These are phyloP conservation scores for Ceratocystis ficicola DNA, from an alignment of 2,329 filamentous ascomycete species.

Conservation along the genomic window DNA sequence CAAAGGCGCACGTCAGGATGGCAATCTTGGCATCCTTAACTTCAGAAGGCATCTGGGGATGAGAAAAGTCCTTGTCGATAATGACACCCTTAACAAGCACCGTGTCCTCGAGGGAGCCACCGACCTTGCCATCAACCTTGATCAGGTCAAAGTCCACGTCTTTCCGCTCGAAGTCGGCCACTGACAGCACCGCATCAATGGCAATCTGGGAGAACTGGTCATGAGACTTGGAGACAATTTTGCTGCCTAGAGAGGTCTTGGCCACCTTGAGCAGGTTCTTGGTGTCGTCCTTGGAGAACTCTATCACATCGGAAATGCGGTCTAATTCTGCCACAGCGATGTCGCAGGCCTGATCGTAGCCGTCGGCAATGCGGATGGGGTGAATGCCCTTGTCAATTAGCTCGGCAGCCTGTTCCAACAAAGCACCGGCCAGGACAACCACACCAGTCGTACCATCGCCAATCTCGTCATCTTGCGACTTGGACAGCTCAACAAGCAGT, in stretches of 20 bases:
- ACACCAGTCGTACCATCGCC: constrained; percentile 97
- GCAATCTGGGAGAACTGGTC: constrained; percentile 97
- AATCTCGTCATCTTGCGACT: constrained; percentile 98
- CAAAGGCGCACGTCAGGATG: constrained; percentile 94
- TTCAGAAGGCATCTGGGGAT: constrained; percentile 96
- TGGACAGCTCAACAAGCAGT: constrained; percentile 89
- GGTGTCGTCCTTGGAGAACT: constrained; percentile 69
- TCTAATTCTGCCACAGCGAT: constrained; percentile 89
- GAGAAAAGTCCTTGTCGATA: constrained; percentile 98
- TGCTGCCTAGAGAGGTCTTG: constrained; percentile 90
- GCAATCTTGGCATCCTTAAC: constrained; percentile 93
- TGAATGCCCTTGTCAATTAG: constrained; percentile 99
- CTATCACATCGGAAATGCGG: constrained; percentile 79
- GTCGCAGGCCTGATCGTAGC: constrained; percentile 94
- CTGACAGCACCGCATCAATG: constrained; percentile 90
- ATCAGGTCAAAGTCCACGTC: constrained; percentile 98
- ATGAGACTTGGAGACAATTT: constrained; percentile 97
- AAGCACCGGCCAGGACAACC: constrained; percentile 84
- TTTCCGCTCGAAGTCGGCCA: constrained; percentile 88
- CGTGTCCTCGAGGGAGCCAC: constrained; percentile 83
- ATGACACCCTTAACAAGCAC: constrained; percentile 95
- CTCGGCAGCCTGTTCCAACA: constrained; percentile 92
- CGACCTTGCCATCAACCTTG: constrained; percentile 98
- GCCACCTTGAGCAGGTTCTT: constrained; percentile 87
- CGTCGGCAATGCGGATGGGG: constrained; percentile 95